phyloP scores from a whole-genome alignment of 345 rosid species.

The Salix udensis region DNA sequence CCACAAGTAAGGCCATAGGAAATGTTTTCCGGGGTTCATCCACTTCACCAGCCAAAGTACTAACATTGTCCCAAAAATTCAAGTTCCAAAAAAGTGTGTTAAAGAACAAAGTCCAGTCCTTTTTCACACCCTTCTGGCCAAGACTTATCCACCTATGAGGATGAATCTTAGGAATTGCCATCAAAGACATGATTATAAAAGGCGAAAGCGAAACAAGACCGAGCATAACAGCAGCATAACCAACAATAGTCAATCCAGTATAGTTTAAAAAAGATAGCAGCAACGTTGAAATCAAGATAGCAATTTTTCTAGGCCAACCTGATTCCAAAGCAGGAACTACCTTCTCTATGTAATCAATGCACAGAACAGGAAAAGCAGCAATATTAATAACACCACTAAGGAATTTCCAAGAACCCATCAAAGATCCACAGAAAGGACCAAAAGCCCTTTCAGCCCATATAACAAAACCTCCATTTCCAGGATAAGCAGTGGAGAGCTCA shows the following conservation, averaged over 20 bases:
- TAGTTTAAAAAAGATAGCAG: conserved; percentile 60
- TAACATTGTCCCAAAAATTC: conserved; percentile 88
- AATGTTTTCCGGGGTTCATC: conserved; percentile 63
- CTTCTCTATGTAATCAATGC: conserved; percentile 59
- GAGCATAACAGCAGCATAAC: conserved; percentile 62
- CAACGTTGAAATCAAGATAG: conserved; percentile 38
- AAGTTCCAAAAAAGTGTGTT: conserved; percentile 93
- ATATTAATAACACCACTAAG: conserved; percentile 77
- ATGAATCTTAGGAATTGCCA: conserved; percentile 65
- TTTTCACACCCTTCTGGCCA: conserved; percentile 54
- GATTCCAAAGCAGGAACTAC: conserved; percentile 36
- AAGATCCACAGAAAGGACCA: conserved; percentile 62
- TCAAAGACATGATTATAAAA: conserved; percentile 57
- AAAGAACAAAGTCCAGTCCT: conserved; percentile 73
- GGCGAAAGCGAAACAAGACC: conserved; percentile 72
- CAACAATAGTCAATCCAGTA: conserved; percentile 66
- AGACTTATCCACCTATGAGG: conserved; percentile 69
- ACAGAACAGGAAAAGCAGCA: conserved; percentile 70
- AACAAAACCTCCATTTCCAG: conserved; percentile 86
- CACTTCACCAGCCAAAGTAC: conserved; percentile 85
- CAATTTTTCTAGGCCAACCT: conserved; percentile 54
- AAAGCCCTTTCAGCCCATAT: conserved; percentile 78
- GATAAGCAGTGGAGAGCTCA: conserved; percentile 80
- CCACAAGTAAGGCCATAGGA: conserved; percentile 57
- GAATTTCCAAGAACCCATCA: conserved; percentile 83